A percentile compares a stretch with the other conserved stretches of the same genome.
phyloP scores from a whole-genome alignment of 768 basidiomycete species.

The Rickenella mellea region DNA sequence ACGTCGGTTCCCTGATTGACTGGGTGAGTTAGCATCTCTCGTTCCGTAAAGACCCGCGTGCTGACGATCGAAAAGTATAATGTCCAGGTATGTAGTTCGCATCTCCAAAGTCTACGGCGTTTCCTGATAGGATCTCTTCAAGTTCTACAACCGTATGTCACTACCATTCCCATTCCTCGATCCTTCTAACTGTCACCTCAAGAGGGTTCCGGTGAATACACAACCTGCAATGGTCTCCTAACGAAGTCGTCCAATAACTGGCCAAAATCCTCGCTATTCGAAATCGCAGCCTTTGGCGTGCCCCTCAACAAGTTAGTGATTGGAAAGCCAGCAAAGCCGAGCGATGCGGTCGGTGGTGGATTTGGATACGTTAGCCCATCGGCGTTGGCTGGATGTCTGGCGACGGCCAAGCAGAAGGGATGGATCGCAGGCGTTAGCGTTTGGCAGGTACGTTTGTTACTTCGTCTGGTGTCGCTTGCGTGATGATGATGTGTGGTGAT shows the following conservation, averaged over 20 bases:
- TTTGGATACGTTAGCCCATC: constrained; percentile 54
- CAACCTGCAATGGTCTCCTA: constrained; percentile 51
- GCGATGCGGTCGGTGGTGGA: constrained; percentile 43
- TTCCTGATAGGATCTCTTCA: constrained; percentile 11
- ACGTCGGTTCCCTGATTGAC: constrained; percentile 34
- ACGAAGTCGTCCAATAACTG: constrained; percentile 47
- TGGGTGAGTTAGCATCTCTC: constrained; percentile 23
- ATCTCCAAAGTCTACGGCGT: constrained; percentile 6
- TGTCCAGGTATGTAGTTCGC: constrained; percentile 10
- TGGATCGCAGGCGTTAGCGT: constrained; percentile 42
- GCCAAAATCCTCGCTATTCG: constrained; percentile 53
- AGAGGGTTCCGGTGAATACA: constrained; percentile 60
- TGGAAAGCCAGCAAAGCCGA: constrained; percentile 54
- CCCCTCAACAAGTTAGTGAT: constrained; percentile 59
- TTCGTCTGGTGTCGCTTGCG: neutral
- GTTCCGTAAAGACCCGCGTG: neutral
- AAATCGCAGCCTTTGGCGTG: constrained; percentile 51
- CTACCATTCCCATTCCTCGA: neutral
- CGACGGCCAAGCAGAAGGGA: constrained; percentile 48
- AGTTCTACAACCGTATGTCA: constrained; percentile 26
- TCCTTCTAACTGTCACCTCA: neutral
- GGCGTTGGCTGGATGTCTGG: constrained; percentile 49
- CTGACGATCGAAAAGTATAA: constrained; percentile 24
- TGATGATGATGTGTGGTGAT: neutral
- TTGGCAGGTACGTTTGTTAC: constrained; percentile 24